A percentile compares a stretch with the other conserved stretches of the same genome.
Conservation (phyloP, 2,329 filamentous ascomycete species). For the Pyricularia sp. region DNA sequence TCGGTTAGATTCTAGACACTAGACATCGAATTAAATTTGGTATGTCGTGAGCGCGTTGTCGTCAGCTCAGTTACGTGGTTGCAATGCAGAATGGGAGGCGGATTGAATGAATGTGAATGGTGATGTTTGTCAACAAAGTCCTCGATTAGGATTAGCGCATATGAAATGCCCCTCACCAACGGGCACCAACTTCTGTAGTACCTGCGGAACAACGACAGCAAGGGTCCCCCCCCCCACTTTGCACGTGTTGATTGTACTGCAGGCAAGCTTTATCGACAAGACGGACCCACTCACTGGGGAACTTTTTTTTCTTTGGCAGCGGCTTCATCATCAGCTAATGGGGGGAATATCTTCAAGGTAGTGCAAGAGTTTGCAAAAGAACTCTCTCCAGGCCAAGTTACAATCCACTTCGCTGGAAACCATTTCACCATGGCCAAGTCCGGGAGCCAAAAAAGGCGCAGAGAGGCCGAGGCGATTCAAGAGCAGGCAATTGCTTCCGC, state of each 20-base stretch:
- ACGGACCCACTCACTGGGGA: background rate
- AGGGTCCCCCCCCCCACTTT: background rate
- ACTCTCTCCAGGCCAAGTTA: background rate
- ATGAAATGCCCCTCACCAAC: background rate
- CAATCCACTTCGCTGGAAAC: background rate
- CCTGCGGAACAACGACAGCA: background rate
- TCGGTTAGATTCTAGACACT: background rate
- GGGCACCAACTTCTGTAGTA: background rate
- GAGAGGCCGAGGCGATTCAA: constrained; percentile 23
- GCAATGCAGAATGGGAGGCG: background rate
- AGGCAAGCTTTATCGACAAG: background rate
- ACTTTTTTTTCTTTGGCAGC: background rate
- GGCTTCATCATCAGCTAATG: background rate
- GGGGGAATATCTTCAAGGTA: background rate
- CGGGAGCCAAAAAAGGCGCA: constrained; percentile 22
- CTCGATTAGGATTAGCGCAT: constrained; percentile 2
- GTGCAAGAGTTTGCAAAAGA: background rate
- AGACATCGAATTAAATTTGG: background rate
- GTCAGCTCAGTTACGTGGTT: background rate
- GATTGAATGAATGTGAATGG: background rate
- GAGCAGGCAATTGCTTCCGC: constrained; percentile 11
- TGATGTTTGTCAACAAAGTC: constrained; percentile 6
- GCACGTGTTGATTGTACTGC: constrained; percentile 4
- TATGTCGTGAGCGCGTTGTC: background rate
- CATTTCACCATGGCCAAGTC: constrained; percentile 15